Base-by-base conservation (phyloP, 2,329 filamentous ascomycete genomes). In the Pyrenophora seminiperda region DNA sequence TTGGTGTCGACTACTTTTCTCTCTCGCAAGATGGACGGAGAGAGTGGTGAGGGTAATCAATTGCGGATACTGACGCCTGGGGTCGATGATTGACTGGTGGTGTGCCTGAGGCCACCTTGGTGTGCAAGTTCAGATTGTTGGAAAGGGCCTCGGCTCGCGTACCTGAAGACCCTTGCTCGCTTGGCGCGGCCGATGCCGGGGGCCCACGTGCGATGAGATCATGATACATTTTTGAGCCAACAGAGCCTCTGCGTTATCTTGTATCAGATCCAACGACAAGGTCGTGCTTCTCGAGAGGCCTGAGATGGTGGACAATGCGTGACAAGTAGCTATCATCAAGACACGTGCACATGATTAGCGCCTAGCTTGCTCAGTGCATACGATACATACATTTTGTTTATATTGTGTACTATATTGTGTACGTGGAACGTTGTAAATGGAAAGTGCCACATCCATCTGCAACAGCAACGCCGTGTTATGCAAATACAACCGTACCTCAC, bases 171-270 rank as follows among this genome's bases (percentile, higher is more conserved):
- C 48, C 52, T 42, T 33, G 45, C 32, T 37, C 15, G 31, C 53
- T 56, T 56, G 53, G 50, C 50, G 39, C 39, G 24, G 41, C 33
- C 37, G 31, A 45, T 27, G 27, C 33, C 45, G 17, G 19, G 15
- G 14, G 20, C 32, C 24, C 48, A 58, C 48, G 54, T 57, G 45
- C 39, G 47, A 58, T 60, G 58, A 58, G 44, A 56, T 60, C 58
- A 60, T 53, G 24, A 27, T 24, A 47, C 10, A 27, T n/a, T 17
- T 32, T 31, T 2, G 24, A 11, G n/a, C n/a, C n/a, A n/a, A n/a
- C n/a, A n/a, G n/a, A n/a, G 24, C 9, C 24, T 27, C 24, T 27
- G 7, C 24, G 9, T 27, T 13, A 11, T 27, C 24, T 27, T 27
- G 24, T 10, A 10, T 27, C 24, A 2, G 24, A 11, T 13, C 7